Evolutionary conservation across 306 rosid genomes (phyloP).

Genomic region (Vigna unguiculata): DNA sequence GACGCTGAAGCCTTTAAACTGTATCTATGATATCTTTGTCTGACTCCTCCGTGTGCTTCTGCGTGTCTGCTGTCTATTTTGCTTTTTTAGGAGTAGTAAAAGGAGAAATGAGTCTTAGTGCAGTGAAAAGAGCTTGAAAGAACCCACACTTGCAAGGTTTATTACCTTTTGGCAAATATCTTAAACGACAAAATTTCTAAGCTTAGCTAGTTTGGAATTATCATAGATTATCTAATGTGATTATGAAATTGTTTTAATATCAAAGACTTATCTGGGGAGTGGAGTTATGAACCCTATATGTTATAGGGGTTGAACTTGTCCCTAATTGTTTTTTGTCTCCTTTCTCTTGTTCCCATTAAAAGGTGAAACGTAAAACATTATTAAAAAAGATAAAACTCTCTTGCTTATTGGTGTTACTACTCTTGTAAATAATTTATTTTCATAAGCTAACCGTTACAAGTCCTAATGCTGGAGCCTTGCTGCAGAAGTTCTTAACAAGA

Average conservation of each 20-base stretch:
- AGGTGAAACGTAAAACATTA: not conserved
- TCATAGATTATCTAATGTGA: slow-evolving; percentile 30
- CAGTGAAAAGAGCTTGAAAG: slow-evolving; percentile 46
- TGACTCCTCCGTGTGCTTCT: slow-evolving; percentile 23
- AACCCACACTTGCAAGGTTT: slow-evolving; percentile 42
- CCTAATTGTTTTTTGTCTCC: not conserved
- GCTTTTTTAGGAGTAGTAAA: slow-evolving; percentile 40
- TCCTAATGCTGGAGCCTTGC: not conserved
- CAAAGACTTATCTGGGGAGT: slow-evolving; percentile 1
- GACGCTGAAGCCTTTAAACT: slow-evolving; percentile 39
- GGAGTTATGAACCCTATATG: slow-evolving; percentile 16
- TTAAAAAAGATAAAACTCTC: slow-evolving; percentile 17
- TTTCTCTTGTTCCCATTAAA: slow-evolving; percentile 1
- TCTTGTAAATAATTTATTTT: not conserved
- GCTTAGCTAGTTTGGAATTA: slow-evolving; percentile 42
- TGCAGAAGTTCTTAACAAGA: not conserved
- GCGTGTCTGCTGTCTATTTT: slow-evolving; percentile 35
- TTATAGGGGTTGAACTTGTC: slow-evolving; percentile 15
- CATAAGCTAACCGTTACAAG: not conserved
- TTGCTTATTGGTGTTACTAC: not conserved
- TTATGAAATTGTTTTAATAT: slow-evolving; percentile 14
- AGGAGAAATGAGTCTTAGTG: slow-evolving; percentile 24
- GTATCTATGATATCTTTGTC: slow-evolving; percentile 38
- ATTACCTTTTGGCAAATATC: slow-evolving; percentile 35
- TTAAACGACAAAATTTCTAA: slow-evolving; percentile 52